A percentile compares a stretch with the other conserved stretches of the same genome.
phyloP scores from a whole-genome alignment of 1,284 basidiomycete species.

The Malassezia nana region DNA sequence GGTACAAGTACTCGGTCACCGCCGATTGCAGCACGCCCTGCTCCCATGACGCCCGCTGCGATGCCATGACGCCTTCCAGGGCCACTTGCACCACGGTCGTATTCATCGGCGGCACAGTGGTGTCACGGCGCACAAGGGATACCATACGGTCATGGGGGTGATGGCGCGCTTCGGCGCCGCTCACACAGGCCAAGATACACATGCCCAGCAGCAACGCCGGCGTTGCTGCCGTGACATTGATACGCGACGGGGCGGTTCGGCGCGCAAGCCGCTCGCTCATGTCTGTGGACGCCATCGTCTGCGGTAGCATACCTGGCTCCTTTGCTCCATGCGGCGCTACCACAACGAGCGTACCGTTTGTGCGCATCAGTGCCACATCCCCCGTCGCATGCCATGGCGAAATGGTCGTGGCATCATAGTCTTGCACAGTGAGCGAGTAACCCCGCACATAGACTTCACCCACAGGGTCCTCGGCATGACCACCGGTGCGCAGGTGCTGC shows the following conservation, averaged over 20 bases:
- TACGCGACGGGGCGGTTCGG: not conserved
- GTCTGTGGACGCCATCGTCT: slow-evolving; percentile 5
- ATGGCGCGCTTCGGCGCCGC: not conserved
- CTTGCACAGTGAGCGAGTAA: slow-evolving; percentile 16
- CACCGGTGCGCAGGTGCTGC: slow-evolving; percentile 16
- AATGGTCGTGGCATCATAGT: slow-evolving; percentile 2
- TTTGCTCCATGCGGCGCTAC: slow-evolving; percentile 14
- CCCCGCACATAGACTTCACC: slow-evolving; percentile 34
- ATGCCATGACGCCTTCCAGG: slow-evolving; percentile 26
- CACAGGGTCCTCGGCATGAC: slow-evolving; percentile 23
- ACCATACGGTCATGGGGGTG: not conserved
- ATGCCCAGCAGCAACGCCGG: slow-evolving; percentile 1
- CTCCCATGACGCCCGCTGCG: slow-evolving; percentile 42
- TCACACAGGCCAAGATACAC: not conserved
- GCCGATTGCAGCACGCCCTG: slow-evolving; percentile 39
- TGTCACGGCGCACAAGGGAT: not conserved
- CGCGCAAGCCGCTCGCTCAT: not conserved
- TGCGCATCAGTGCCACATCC: slow-evolving; percentile 33
- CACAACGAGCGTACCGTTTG: slow-evolving; percentile 43
- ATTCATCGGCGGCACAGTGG: slow-evolving; percentile 15
- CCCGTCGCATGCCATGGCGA: slow-evolving; percentile 30
- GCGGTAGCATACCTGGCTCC: slow-evolving; percentile 7
- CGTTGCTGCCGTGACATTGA: not conserved
- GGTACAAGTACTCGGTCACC: slow-evolving; percentile 36
- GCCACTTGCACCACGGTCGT: slow-evolving; percentile 30